These are phyloP conservation scores for Lactifluus pinguis DNA, from an alignment of 768 basidiomycete genomes.

Conservation along the genomic window DNA sequence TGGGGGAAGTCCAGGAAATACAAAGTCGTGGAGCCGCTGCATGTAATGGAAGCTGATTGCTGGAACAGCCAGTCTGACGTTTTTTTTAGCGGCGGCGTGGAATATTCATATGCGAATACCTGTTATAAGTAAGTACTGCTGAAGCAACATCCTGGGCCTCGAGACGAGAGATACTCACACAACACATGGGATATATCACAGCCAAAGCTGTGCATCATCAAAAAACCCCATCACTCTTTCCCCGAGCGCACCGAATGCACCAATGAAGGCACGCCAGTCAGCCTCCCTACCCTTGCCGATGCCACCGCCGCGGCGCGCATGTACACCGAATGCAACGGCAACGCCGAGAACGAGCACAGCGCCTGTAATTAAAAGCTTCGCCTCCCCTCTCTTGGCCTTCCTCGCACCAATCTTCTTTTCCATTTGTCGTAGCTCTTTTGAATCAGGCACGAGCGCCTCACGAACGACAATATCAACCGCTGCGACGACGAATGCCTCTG, in stretches of 20 bases:
- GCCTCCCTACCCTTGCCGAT: background rate
- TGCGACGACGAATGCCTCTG: conserved; percentile 49
- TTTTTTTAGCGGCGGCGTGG: background rate
- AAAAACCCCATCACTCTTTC: conserved; percentile 7
- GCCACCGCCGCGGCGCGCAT: conserved; percentile 1
- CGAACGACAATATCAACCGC: conserved; percentile 53
- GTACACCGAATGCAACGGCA: conserved; percentile 46
- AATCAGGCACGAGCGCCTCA: conserved; percentile 27
- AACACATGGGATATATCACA: background rate
- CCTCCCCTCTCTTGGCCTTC: conserved; percentile 15
- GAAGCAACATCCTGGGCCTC: background rate
- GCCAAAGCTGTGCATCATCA: background rate
- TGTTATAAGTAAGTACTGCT: background rate
- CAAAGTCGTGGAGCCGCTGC: background rate
- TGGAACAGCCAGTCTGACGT: background rate
- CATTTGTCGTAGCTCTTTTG: conserved; percentile 16
- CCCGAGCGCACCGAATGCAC: conserved; percentile 5
- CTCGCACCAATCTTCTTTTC: conserved; percentile 8
- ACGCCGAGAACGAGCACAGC: conserved; percentile 63
- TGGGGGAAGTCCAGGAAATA: background rate
- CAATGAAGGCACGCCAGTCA: conserved; percentile 3
- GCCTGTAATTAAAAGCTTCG: conserved; percentile 43
- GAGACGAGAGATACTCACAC: background rate
- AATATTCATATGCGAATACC: background rate
- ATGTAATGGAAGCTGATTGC: background rate